These are phyloP conservation scores for Stephanodiscus triporus DNA, from an alignment of 108 stramenopile genomes.

Conservation along the genomic window DNA sequence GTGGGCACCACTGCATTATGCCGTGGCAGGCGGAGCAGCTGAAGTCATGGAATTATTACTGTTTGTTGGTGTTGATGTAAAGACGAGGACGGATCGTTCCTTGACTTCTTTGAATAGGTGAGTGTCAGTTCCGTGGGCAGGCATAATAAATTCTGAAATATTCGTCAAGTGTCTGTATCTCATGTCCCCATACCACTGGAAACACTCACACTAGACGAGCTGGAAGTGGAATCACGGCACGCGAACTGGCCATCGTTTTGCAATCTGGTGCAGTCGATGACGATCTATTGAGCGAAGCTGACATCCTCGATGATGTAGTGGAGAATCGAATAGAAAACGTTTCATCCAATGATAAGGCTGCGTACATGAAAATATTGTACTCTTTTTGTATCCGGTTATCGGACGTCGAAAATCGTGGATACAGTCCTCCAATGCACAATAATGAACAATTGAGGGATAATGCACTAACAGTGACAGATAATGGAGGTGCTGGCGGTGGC, in stretches of 20 bases:
- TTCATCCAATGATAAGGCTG: conserved; percentile 36
- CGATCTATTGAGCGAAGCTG: conserved; percentile 60
- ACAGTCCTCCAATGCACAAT: conserved; percentile 41
- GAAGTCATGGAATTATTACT: conserved; percentile 68
- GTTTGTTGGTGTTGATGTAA: conserved; percentile 47
- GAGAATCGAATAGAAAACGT: conserved; percentile 46
- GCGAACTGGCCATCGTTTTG: conserved; percentile 58
- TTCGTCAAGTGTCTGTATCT: neutral
- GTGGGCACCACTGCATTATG: conserved; percentile 83
- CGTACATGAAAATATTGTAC: conserved; percentile 51
- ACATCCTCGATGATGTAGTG: conserved; percentile 59
- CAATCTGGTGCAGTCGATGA: conserved; percentile 48
- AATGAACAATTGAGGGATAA: conserved; percentile 6
- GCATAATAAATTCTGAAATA: neutral
- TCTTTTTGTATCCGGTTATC: conserved; percentile 43
- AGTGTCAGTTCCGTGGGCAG: conserved; percentile 17
- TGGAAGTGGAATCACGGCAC: conserved; percentile 62
- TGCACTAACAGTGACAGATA: neutral
- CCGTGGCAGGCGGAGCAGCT: conserved; percentile 63
- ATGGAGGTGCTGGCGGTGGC: neutral
- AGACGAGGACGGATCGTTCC: conserved; percentile 47
- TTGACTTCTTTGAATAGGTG: conserved; percentile 62
- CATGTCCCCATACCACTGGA: neutral
- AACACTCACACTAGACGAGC: neutral
- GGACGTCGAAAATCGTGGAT: conserved; percentile 65